Evolutionary conservation across 176 grass and related monocot genomes (phyloP).

Genomic region (Zoysia japonica): DNA sequence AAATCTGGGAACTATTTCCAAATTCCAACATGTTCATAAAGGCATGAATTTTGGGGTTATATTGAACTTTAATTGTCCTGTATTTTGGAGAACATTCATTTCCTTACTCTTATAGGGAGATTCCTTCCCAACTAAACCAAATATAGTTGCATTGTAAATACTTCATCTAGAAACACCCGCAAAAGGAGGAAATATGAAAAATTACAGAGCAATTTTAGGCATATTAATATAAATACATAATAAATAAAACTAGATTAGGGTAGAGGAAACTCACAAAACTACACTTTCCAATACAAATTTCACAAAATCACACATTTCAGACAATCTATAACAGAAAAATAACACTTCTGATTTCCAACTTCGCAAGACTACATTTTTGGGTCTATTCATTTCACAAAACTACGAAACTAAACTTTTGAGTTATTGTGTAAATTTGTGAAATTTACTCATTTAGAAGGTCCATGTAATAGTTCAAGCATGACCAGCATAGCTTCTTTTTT

Average conservation of each 20-base stretch:
- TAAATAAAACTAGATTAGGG: too few relatives aligned
- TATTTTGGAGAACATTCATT: background rate
- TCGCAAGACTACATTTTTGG: background rate
- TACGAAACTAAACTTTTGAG: too few relatives aligned
- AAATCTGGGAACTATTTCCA: background rate
- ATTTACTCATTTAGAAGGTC: conserved; percentile 4
- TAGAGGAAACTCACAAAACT: too few relatives aligned
- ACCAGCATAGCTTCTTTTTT: background rate
- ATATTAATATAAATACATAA: background rate
- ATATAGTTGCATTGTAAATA: conserved; percentile 1
- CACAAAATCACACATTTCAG: too few relatives aligned
- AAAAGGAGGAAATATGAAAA: background rate
- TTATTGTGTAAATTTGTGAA: background rate
- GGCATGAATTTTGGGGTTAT: conserved; percentile 13
- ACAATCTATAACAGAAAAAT: too few relatives aligned
- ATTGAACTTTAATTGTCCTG: background rate
- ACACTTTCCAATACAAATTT: background rate
- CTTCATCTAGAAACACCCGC: background rate
- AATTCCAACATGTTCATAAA: conserved; percentile 8
- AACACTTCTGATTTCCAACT: too few relatives aligned
- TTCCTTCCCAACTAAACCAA: background rate
- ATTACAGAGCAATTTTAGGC: background rate
- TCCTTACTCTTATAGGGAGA: background rate
- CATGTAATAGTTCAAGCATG: conserved; percentile 19
- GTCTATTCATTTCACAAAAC: background rate